Evolutionary conservation across 2,329 filamentous ascomycete species (phyloP).

Genomic region (Fusarium sp.): DNA sequence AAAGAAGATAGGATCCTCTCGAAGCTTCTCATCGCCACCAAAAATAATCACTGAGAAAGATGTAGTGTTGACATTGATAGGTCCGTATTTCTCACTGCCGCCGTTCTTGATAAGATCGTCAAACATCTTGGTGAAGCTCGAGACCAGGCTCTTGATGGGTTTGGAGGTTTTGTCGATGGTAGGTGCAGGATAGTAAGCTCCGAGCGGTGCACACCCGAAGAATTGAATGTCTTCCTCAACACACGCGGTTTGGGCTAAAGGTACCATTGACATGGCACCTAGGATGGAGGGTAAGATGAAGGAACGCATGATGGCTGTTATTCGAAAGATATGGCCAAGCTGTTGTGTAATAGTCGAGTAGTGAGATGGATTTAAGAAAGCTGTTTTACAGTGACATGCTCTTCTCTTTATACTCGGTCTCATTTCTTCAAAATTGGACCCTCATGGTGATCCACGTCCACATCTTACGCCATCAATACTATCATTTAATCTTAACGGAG

Average conservation of each 20-base stretch:
- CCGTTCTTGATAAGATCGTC: conserved; percentile 29
- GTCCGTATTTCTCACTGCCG: conserved; percentile 31
- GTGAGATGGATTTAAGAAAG: neutral
- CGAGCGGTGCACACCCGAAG: conserved; percentile 35
- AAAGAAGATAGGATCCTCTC: conserved; percentile 28
- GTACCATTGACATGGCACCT: neutral
- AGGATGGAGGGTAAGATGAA: neutral
- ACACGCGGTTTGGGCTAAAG: neutral
- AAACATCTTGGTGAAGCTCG: conserved; percentile 17
- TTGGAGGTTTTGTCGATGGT: conserved; percentile 21
- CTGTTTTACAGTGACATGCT: too few relatives aligned
- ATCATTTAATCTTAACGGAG: rapidly evolving
- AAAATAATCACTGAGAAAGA: conserved; percentile 39
- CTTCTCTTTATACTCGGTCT: conserved; percentile 4
- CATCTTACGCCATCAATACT: neutral
- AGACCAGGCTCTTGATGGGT: neutral
- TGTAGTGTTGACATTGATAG: conserved; percentile 29
- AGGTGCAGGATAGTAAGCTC: conserved; percentile 36
- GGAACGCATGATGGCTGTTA: neutral
- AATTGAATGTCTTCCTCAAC: conserved; percentile 22
- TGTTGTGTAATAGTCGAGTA: neutral
- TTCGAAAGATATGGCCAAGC: neutral
- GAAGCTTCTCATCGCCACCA: conserved; percentile 17
- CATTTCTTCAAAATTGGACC: too few relatives aligned
- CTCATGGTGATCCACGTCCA: neutral